Evolutionary conservation across 2,329 filamentous ascomycete species (phyloP).

Genomic region (Sarocladium kiliense): DNA sequence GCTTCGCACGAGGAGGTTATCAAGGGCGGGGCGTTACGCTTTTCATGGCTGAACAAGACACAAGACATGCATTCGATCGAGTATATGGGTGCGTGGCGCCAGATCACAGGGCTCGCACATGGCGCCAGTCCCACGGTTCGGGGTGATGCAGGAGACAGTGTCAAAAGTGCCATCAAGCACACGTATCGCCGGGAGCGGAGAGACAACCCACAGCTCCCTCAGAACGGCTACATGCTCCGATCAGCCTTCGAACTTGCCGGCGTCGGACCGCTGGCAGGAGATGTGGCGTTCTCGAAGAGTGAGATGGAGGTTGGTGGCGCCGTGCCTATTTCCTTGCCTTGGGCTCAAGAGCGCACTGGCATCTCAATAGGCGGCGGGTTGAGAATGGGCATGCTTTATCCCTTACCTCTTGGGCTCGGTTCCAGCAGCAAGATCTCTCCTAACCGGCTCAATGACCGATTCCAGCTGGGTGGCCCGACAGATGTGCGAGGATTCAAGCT

Average conservation of each 20-base stretch:
- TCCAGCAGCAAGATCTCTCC: slow-evolving; percentile 47
- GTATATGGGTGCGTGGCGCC: slow-evolving; percentile 81
- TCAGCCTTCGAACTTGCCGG: slow-evolving; percentile 81
- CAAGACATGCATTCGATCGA: slow-evolving; percentile 71
- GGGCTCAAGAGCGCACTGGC: slow-evolving; percentile 58
- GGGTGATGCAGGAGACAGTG: slow-evolving; percentile 79
- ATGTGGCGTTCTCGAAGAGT: slow-evolving; percentile 92
- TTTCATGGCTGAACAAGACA: slow-evolving; percentile 64
- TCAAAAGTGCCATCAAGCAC: slow-evolving; percentile 84
- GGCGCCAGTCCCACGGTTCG: slow-evolving; percentile 78
- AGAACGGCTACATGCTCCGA: slow-evolving; percentile 74
- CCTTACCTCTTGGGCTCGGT: slow-evolving; percentile 61
- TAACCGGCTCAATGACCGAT: slow-evolving; percentile 88
- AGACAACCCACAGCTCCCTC: slow-evolving; percentile 80
- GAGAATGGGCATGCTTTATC: slow-evolving; percentile 77
- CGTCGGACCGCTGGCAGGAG: slow-evolving; percentile 74
- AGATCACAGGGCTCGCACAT: slow-evolving; percentile 72
- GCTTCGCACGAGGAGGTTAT: slow-evolving; percentile 89
- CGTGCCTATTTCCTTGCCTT: slow-evolving; percentile 66
- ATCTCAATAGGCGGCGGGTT: slow-evolving; percentile 80
- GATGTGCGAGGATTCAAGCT: slow-evolving; percentile 92
- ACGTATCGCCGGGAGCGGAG: slow-evolving; percentile 75
- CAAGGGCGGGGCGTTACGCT: slow-evolving; percentile 69
- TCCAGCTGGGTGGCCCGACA: slow-evolving; percentile 89
- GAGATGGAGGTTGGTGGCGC: slow-evolving; percentile 79